Evolutionary conservation across 345 rosid genomes (phyloP), one percentile per base, ranked within the genome.

Genomic region (Pugionium dolabratum): DNA sequence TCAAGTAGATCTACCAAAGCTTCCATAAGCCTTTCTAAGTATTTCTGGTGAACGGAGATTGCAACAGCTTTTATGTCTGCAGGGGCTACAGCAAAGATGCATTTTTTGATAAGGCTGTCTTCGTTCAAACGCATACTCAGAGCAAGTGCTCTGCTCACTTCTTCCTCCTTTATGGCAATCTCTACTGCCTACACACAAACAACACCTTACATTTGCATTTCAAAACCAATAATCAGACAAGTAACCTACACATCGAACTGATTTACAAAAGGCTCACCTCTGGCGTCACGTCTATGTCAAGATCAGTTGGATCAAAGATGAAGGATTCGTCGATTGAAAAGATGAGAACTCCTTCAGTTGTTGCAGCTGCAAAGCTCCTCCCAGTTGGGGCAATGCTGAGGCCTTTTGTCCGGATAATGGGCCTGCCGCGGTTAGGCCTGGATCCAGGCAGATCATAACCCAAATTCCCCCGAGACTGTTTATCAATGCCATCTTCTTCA

Each of bases 301-400:
- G 99, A 82, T 94, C 97, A 4, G 97, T 84, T 29, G 99, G 99
- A 78, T 90, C 97, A 29, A 94, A 90, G 76, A 94, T 86, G 57
- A 90, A 94, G 45, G 95, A 83, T 1, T 90, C 99, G 36, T 94
- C 97, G 37, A 87, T 78, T 58, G 99, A 90, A 80, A 71, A 90
- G 67, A 94, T 81, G 44, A 86, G 85, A 54, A 94, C 97, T 31
- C 97, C 99, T 71, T 94, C 99, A 1, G 97, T 94, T n/a, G 97
- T 90, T 46, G 99, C 95, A 11, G 95, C 97, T 30, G 89, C 77
- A 76, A 94, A 90, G 77, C 85, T 84, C 46, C 97, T 84, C 7
- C 99, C 97, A 9, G 99, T 94, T 51, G 97, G 99, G 43, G 99
- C 86, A 69, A 94, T 84, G 81, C 86, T 84, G 54, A 94, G 81